phyloP scores from a whole-genome alignment of 2,329 filamentous ascomycete species.

The Fusarium sp. region DNA sequence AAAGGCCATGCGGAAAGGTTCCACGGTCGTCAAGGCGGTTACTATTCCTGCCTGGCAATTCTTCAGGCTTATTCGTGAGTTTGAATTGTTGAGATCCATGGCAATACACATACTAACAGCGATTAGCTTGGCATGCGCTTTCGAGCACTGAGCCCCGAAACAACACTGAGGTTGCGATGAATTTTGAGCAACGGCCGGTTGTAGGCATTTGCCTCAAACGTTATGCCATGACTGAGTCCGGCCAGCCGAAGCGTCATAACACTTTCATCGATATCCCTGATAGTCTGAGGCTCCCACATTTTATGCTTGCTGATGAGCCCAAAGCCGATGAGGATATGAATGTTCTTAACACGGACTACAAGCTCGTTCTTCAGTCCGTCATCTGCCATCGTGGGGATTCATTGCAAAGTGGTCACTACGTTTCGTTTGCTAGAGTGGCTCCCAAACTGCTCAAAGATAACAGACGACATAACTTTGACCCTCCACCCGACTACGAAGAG shows the following conservation, averaged over 20 bases:
- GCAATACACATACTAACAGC: constrained; percentile 48
- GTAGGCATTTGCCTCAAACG: constrained; percentile 93
- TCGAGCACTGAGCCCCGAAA: constrained; percentile 62
- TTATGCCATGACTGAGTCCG: constrained; percentile 75
- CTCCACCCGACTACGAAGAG: constrained; percentile 72
- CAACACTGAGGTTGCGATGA: constrained; percentile 85
- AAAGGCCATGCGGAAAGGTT: constrained; percentile 56
- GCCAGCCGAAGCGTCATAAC: constrained; percentile 74
- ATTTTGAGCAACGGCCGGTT: constrained; percentile 86
- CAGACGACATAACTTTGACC: constrained; percentile 62
- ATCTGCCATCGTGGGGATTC: constrained; percentile 91
- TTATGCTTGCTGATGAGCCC: constrained; percentile 80
- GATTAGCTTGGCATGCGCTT: constrained; percentile 83
- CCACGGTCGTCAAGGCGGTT: constrained; percentile 76
- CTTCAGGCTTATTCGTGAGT: constrained; percentile 88
- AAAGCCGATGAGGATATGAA: constrained; percentile 65
- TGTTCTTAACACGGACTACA: constrained; percentile 87
- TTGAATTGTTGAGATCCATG: background rate
- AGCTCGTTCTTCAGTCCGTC: constrained; percentile 88
- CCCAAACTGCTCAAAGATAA: constrained; percentile 68
- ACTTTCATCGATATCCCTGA: constrained; percentile 91
- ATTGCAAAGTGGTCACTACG: constrained; percentile 89
- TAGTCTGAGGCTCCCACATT: constrained; percentile 83
- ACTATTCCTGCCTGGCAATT: constrained; percentile 98
- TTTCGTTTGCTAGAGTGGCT: constrained; percentile 83